phyloP scores from a whole-genome alignment of 73 alveolate species.

The Durusdinium trenchii region DNA sequence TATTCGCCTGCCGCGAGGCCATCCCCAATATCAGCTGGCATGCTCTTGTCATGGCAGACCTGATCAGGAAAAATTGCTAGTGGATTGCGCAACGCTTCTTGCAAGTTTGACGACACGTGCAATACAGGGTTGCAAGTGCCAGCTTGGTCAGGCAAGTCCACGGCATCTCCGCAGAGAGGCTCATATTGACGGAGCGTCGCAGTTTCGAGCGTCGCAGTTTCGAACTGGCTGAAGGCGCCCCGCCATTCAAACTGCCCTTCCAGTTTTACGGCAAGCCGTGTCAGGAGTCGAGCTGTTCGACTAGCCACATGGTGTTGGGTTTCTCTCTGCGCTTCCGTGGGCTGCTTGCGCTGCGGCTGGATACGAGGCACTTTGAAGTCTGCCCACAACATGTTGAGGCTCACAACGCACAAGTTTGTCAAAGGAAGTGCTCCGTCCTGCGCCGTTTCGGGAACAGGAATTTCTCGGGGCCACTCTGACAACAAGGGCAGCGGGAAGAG shows the following conservation, averaged over 20 bases:
- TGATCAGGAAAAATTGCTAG: background rate
- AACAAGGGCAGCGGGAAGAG: background rate
- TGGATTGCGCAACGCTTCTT: background rate
- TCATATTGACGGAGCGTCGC: background rate
- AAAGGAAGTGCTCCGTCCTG: background rate
- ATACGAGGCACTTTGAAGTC: background rate
- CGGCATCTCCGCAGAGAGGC: background rate
- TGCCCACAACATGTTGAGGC: background rate
- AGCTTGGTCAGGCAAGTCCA: background rate
- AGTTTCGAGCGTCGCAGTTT: no score
- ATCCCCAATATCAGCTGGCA: background rate
- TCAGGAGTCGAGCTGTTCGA: background rate
- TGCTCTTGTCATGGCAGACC: background rate
- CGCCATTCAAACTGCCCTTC: background rate
- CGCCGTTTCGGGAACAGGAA: background rate
- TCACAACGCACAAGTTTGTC: background rate
- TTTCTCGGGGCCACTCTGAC: background rate
- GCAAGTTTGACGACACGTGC: constrained; percentile 33
- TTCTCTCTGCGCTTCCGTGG: background rate
- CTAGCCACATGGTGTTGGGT: constrained; percentile 5
- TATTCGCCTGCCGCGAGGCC: background rate
- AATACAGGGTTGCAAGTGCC: background rate
- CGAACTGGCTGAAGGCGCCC: background rate
- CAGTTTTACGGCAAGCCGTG: background rate
- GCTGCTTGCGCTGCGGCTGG: background rate